Evolutionary conservation across 345 rosid species (phyloP), one percentile per base, ranked within the genome.

Genomic region (Adansonia digitata): DNA sequence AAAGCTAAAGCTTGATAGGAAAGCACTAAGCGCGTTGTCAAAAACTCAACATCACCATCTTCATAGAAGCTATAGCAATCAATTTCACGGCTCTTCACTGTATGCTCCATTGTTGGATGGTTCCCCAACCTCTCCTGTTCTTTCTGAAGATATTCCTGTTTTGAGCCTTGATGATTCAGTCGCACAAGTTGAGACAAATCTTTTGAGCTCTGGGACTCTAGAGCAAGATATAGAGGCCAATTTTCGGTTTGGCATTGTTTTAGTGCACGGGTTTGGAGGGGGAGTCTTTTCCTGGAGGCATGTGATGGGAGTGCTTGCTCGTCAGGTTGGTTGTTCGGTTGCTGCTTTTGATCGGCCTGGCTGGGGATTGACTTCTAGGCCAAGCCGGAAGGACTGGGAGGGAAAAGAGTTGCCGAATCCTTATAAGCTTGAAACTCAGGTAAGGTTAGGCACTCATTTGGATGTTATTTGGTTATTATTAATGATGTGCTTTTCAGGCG

Each of bases 251-350:
- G 97, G 98, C 66, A 79, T 94, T 69, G 85, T 94, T 68, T 72
- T 94, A 74, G 88, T 94, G 67, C 98, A 94, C 88, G 98, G 98
- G 60, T 94, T 91, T 80, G 98, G 98, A 20, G 97, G 98, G 75
- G 98, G 98, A 64, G 88, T 94, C 76, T 94, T 94, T 84, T 88
- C 97, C 46, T 94, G 98, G 98, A 90, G 98, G 85, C 97, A 92
- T 89, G 91, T 94, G 78, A 92, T 94, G 97, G 87, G 87, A 31
- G 76, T 79, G 63, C 86, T 94, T 64, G 85, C 95, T 65, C 77
- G 77, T 59, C 97, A 89, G 84, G 86, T 88, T 63, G 94, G 97
- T 55, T 91, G 97, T 73, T 69, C 83, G 6, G 97, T 94, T 80
- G 92, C 87, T 56, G 97, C 98, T 53, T 94, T 92, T 77, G 98